A percentile compares a stretch with the other conserved stretches of the same genome.
Evolutionary conservation across 106 monocot species (phyloP).

Genomic region (Dendrobium catenatum): DNA sequence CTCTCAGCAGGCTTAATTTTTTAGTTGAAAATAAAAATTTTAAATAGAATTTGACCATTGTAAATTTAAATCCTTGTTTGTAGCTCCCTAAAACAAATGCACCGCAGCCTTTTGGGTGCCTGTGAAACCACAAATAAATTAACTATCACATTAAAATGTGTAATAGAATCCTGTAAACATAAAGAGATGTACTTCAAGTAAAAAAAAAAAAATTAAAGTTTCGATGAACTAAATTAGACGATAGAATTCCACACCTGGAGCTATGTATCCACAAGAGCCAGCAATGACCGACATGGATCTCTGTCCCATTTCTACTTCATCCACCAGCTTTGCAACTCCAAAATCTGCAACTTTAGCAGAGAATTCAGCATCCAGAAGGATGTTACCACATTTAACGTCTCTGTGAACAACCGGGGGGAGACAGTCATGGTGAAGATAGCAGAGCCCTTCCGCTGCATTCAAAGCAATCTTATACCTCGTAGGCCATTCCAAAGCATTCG

Average conservation of each 20-base stretch:
- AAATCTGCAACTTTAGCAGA: conserved; percentile 55
- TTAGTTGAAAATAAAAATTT: too few species aligned
- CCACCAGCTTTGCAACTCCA: conserved; percentile 52
- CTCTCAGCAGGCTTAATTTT: too few species aligned
- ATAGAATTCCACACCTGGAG: conserved; percentile 41
- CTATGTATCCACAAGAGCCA: conserved; percentile 63
- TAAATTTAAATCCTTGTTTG: too few species aligned
- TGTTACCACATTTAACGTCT: conserved; percentile 59
- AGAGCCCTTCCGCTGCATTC: conserved; percentile 45
- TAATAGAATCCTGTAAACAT: too few species aligned
- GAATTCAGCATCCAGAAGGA: conserved; percentile 46
- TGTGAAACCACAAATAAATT: too few species aligned
- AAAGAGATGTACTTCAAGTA: not conserved
- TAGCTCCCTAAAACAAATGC: too few species aligned
- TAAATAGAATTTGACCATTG: too few species aligned
- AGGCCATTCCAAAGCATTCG: conserved; percentile 40
- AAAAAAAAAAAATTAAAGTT: not conserved
- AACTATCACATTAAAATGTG: too few species aligned
- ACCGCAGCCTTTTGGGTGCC: too few species aligned
- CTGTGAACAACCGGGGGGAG: conserved; percentile 49
- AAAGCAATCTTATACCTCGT: conserved; percentile 38
- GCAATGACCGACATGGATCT: conserved; percentile 52
- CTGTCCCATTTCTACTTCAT: conserved; percentile 28
- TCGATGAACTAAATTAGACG: not conserved
- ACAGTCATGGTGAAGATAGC: conserved; percentile 56